Base-by-base conservation (phyloP, 257 asterid species). In the Jacaranda mimosifolia region DNA sequence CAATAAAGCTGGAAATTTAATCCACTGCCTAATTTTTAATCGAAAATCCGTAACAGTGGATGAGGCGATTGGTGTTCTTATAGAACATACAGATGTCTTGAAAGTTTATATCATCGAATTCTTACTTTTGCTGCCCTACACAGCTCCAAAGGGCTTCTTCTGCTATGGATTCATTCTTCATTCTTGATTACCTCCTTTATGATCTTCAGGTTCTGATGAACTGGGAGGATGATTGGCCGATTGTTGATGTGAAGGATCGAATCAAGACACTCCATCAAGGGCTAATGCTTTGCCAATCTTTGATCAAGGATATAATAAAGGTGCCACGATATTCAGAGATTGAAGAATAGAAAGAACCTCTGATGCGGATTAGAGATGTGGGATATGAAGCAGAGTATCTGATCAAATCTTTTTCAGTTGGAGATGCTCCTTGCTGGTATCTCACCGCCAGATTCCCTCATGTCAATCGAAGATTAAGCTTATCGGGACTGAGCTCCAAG, bases 111-210 rank as follows among this genome's bases (percentile, higher is more conserved):
- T 43, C 7, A n/a, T n/a, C n/a, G n/a, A n/a, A n/a, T n/a, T n/a
- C n/a, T n/a, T n/a, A n/a, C n/a, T n/a, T n/a, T n/a, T n/a, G n/a
- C n/a, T n/a, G n/a, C n/a, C n/a, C n/a, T n/a, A n/a, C n/a, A n/a
- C n/a, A n/a, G n/a, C n/a, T n/a, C 49, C 55, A 0, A 45, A 1
- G 51, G 4, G n/a, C n/a, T n/a, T n/a, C 48, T 26, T 3, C 69
- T 9, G 14, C 7, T 1, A 64, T 42, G 1, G 79, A 63, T n/a
- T 46, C 75, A 1, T 36, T 78, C 17, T 62, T 75, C 43, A 75
- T 70, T 10, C 18, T 83, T 3, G 65, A 64, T 59, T 83, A 77
- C 40, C 56, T 79, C 56, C 63, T 83, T 19, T 35, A 51, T 59
- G 64, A 74, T 57, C 71, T 83, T 3, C 63, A 35, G 32, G 69